These are phyloP conservation scores for Sechiopsis laciniata DNA, from an alignment of 306 rosid species.

Conservation along the genomic window DNA sequence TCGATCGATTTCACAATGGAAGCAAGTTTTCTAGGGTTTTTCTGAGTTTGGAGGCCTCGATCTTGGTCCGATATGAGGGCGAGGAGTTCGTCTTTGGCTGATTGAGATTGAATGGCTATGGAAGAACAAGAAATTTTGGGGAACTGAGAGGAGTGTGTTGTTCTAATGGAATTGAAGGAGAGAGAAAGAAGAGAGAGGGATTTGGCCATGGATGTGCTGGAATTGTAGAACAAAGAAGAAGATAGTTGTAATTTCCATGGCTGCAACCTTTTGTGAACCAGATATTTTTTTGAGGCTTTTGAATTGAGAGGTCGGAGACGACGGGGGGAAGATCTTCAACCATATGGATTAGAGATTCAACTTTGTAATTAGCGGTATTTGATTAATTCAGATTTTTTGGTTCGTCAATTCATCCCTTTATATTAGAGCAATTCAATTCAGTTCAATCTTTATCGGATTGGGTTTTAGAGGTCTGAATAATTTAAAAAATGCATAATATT, in stretches of 20 bases:
- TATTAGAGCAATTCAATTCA: no score
- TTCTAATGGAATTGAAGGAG: conserved; percentile 10
- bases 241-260: conserved; percentile 3
- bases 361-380: no score
- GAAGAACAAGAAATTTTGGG: conserved; percentile 39
- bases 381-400: no score
- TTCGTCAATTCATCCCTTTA: no score
- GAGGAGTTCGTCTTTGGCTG: conserved; percentile 55
- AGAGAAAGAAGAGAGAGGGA: conserved; percentile 27
- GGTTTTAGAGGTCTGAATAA: no score
- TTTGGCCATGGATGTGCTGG: conserved; percentile 37
- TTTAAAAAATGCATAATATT: no score
- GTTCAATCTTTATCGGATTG: no score
- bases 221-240: conserved; percentile 1
- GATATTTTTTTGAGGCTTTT: conserved; percentile 20
- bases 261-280: not conserved
- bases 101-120: conserved; percentile 41
- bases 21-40: conserved; percentile 33
- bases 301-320: conserved; percentile 10
- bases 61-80: conserved; percentile 70
- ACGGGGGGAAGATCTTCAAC: no score
- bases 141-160: not conserved
- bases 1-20: conserved; percentile 56
- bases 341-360: no score
- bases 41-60: conserved; percentile 72